These are phyloP conservation scores for Pisolithus albus DNA, from an alignment of 768 basidiomycete genomes.

Conservation along the genomic window DNA sequence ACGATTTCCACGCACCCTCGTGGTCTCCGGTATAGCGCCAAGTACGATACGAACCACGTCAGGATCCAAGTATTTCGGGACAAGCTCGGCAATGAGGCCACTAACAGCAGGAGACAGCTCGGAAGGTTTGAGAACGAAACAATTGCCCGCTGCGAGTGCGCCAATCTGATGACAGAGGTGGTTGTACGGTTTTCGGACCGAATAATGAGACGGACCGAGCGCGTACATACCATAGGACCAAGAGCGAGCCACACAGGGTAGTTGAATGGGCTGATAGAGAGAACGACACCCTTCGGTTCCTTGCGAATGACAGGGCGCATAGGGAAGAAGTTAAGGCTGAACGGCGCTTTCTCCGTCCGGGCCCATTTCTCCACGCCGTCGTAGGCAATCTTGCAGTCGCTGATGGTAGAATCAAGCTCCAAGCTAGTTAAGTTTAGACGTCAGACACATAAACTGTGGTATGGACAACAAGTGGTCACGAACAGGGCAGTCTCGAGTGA, in stretches of 20 bases:
- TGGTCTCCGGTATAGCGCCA: conserved; percentile 59
- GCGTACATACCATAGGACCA: conserved; percentile 47
- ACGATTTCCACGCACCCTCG: conserved; percentile 31
- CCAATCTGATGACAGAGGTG: conserved; percentile 36
- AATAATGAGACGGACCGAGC: too few species aligned
- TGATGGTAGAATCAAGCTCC: conserved; percentile 51
- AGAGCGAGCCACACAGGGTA: conserved; percentile 60
- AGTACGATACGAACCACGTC: conserved; percentile 61
- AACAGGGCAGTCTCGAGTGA: conserved; percentile 50
- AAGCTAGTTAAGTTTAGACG: conserved; percentile 36
- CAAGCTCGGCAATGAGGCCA: conserved; percentile 54
- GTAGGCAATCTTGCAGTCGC: conserved; percentile 50
- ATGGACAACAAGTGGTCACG: conserved; percentile 8
- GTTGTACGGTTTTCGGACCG: neutral
- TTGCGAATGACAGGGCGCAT: conserved; percentile 63
- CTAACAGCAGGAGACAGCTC: conserved; percentile 55
- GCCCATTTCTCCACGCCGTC: conserved; percentile 70
- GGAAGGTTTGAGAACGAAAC: conserved; percentile 69
- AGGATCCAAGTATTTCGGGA: conserved; percentile 70
- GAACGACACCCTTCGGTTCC: conserved; percentile 69
- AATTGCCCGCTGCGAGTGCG: conserved; percentile 75
- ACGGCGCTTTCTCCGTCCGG: conserved; percentile 51
- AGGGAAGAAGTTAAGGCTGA: conserved; percentile 47
- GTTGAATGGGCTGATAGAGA: conserved; percentile 71
- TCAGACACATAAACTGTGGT: neutral